These are phyloP conservation scores for Colletotrichum plurivorum DNA, from an alignment of 2,329 filamentous ascomycete species.

Conservation along the genomic window DNA sequence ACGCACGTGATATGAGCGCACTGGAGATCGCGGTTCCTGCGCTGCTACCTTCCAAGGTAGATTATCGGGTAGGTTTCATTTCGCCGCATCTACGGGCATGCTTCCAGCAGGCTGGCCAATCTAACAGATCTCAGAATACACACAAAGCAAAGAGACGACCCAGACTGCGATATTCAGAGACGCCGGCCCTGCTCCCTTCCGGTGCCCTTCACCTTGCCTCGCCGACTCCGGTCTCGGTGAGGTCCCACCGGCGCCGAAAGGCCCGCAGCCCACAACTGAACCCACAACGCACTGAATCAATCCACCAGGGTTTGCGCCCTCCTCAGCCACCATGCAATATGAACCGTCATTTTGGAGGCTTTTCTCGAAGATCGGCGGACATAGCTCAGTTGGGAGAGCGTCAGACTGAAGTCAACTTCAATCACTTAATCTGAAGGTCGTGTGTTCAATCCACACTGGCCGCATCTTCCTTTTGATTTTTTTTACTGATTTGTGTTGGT, in stretches of 20 bases:
- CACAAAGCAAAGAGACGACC: too few relatives aligned
- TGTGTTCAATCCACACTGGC: slow-evolving; percentile 27
- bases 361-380: slow-evolving; percentile 9
- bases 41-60: too few relatives aligned
- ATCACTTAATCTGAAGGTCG: slow-evolving; percentile 4
- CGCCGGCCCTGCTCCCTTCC: too few relatives aligned
- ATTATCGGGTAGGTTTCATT: too few relatives aligned
- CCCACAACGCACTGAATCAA: not conserved
- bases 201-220: not conserved
- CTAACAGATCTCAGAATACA: too few relatives aligned
- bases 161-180: too few relatives aligned
- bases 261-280: not conserved
- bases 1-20: too few relatives aligned
- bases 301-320: not conserved
- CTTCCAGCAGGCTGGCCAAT: too few relatives aligned
- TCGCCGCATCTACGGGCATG: too few relatives aligned
- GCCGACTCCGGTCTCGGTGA: not conserved
- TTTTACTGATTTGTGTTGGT: not conserved
- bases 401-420: slow-evolving; percentile 9
- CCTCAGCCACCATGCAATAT: not conserved
- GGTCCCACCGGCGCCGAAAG: too few relatives aligned
- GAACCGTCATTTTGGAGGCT: fast-evolving
- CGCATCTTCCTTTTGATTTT: slow-evolving; percentile 7
- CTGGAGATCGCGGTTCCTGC: too few relatives aligned
- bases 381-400: slow-evolving; percentile 28